These are phyloP conservation scores for Omphalotus olearius DNA, from an alignment of 1,284 basidiomycete species.

Conservation along the genomic window DNA sequence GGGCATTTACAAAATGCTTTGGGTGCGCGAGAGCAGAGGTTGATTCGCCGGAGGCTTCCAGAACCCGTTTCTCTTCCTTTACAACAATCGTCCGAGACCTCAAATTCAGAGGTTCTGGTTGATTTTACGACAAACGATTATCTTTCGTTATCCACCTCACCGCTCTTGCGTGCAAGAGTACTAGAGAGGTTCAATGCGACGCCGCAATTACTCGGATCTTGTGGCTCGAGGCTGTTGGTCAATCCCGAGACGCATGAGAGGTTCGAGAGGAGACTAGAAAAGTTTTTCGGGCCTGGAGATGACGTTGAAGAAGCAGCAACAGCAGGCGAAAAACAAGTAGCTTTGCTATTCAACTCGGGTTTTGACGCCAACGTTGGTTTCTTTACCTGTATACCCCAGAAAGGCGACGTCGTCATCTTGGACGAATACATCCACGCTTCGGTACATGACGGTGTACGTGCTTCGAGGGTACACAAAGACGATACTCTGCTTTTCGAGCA, in stretches of 20 bases:
- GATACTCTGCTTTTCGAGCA: constrained; percentile 61
- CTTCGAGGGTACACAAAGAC: constrained; percentile 48
- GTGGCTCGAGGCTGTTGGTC: constrained; percentile 88
- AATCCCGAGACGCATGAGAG: constrained; percentile 65
- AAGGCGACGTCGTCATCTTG: constrained; percentile 75
- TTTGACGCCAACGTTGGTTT: constrained; percentile 93
- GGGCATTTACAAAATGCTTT: constrained; percentile 35
- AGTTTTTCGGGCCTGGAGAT: constrained; percentile 46
- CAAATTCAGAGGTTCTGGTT: constrained; percentile 30
- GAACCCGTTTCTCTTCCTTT: constrained; percentile 31
- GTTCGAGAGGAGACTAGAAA: constrained; percentile 64
- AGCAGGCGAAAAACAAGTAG: constrained; percentile 32
- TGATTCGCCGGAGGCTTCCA: constrained; percentile 60
- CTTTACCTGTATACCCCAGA: constrained; percentile 80
- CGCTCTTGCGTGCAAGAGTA: constrained; percentile 52
- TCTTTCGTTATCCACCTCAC: constrained; percentile 74
- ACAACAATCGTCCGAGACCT: constrained; percentile 14
- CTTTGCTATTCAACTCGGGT: constrained; percentile 91
- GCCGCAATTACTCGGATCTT: constrained; percentile 78
- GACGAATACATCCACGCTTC: constrained; percentile 92
- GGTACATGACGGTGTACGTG: constrained; percentile 86
- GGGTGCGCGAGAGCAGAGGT: constrained; percentile 55
- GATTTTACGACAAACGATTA: constrained; percentile 96
- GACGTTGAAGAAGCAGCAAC: neutral
- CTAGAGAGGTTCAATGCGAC: constrained; percentile 48